A percentile compares a stretch with the other conserved stretches of the same genome.
phyloP scores from a whole-genome alignment of 1,139 yeast genomes.

The Debaryomycetaceae sp. region DNA sequence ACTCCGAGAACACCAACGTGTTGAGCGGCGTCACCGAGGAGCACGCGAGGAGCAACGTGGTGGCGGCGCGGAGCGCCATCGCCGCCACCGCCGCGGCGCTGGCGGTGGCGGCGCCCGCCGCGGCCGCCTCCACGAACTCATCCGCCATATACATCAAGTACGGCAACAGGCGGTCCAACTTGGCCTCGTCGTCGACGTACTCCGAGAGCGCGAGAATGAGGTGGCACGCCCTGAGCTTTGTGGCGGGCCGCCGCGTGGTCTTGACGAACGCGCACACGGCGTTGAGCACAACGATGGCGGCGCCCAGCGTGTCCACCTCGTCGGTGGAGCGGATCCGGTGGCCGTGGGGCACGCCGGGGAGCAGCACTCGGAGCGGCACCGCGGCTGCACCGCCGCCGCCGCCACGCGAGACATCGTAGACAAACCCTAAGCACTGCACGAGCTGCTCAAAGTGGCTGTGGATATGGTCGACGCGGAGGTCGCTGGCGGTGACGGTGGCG shows the following conservation, averaged over 20 bases:
- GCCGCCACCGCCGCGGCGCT: conserved; percentile 48
- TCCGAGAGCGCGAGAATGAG: conserved; percentile 74
- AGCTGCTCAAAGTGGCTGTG: conserved; percentile 55
- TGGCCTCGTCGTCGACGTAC: conserved; percentile 73
- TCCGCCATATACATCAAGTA: conserved; percentile 53
- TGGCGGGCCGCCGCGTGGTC: conserved; percentile 57
- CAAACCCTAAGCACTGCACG: conserved; percentile 42
- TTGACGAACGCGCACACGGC: conserved; percentile 62
- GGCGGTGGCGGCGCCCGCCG: conserved; percentile 5
- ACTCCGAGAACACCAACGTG: conserved; percentile 72
- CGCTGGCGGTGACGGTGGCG: conserved; percentile 49
- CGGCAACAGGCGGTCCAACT: conserved; percentile 82
- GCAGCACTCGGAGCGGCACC: conserved; percentile 44
- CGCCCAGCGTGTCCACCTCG: conserved; percentile 28
- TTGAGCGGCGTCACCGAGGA: conserved; percentile 73
- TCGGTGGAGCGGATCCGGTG: conserved; percentile 27
- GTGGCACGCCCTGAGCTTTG: conserved; percentile 71
- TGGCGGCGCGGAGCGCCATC: conserved; percentile 49
- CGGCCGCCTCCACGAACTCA: conserved; percentile 23
- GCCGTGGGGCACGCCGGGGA: conserved; percentile 43
- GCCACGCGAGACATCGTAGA: conserved; percentile 19
- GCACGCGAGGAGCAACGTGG: conserved; percentile 62
- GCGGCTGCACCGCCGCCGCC: conserved; percentile 9
- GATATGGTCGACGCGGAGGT: conserved; percentile 54
- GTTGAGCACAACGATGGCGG: conserved; percentile 61